Conservation (phyloP, 257 asterid species). For the Fraxinus quadrangulata region DNA sequence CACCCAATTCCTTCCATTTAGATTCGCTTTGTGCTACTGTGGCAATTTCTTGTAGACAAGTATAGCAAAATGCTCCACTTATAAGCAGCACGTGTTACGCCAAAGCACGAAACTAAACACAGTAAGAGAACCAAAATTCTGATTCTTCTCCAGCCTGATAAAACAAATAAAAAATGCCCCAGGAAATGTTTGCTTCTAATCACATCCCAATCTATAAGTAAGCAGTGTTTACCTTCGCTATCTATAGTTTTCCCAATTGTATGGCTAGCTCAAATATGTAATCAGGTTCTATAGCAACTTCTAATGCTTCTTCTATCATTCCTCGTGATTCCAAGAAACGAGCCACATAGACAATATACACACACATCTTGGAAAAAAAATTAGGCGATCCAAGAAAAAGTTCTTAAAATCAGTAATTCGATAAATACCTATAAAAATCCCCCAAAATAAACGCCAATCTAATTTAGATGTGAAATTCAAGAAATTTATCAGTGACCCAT, state of each 20-base stretch:
- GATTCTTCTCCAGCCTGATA: constrained; percentile 12
- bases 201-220: constrained; percentile 20
- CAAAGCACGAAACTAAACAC: constrained; percentile 14
- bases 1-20: constrained; percentile 98
- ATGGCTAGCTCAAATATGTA: constrained; percentile 96
- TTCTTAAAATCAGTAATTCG: too few relatives aligned
- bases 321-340: too few relatives aligned
- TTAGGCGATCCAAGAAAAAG: too few relatives aligned
- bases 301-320: constrained; percentile 66
- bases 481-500: too few relatives aligned
- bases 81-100: constrained; percentile 17
- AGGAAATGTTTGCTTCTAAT: background rate
- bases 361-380: too few relatives aligned
- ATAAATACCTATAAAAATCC: too few relatives aligned
- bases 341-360: too few relatives aligned
- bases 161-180: constrained; percentile 5
- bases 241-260: constrained; percentile 82
- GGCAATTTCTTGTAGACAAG: too few relatives aligned
- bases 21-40: constrained; percentile 70
- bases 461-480: too few relatives aligned
- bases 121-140: constrained; percentile 2
- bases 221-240: constrained; percentile 66
- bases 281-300: constrained; percentile 91
- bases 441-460: too few relatives aligned
- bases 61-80: constrained; percentile 21